A percentile compares a stretch with the other conserved stretches of the same genome.
Conservation (phyloP, 768 basidiomycete species). For the Lactifluus volemus region DNA sequence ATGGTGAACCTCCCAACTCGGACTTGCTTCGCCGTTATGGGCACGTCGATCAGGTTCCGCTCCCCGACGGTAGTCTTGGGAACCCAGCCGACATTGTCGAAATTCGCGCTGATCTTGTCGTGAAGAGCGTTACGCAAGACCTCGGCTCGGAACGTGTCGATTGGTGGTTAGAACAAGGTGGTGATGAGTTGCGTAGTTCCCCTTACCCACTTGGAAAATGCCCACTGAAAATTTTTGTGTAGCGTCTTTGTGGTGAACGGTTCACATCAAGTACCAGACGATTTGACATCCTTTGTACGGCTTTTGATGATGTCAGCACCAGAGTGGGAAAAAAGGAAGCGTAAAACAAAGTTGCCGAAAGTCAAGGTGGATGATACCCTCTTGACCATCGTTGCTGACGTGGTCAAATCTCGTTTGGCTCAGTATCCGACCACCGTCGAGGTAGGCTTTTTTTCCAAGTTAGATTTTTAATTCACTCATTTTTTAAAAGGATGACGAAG, state of each 20-base stretch:
- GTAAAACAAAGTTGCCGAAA: slow-evolving; percentile 69
- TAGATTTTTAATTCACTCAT: no score
- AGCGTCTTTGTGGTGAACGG: slow-evolving; percentile 52
- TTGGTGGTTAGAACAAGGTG: slow-evolving; percentile 88
- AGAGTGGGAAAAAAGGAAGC: slow-evolving; percentile 52
- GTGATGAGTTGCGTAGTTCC: slow-evolving; percentile 64
- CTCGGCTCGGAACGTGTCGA: slow-evolving; percentile 57
- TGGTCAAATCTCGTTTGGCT: slow-evolving; percentile 41
- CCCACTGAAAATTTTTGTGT: slow-evolving; percentile 8
- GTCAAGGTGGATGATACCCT: slow-evolving; percentile 45
- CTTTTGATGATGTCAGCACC: slow-evolving; percentile 46
- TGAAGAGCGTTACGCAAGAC: slow-evolving; percentile 27
- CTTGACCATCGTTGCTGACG: slow-evolving; percentile 38
- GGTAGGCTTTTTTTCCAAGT: slow-evolving; percentile 31
- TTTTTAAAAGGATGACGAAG: slow-evolving; percentile 41
- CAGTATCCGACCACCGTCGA: slow-evolving; percentile 53
- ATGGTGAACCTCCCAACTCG: slow-evolving; percentile 86
- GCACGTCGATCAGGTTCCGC: slow-evolving; percentile 70
- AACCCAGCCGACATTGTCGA: slow-evolving; percentile 81
- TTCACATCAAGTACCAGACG: slow-evolving; percentile 42
- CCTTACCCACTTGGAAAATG: background rate
- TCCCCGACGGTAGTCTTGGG: slow-evolving; percentile 42
- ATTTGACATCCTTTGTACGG: slow-evolving; percentile 55
- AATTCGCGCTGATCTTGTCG: slow-evolving; percentile 60
- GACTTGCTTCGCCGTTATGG: slow-evolving; percentile 94